Evolutionary conservation across 2,329 filamentous ascomycete species (phyloP), one percentile per base, ranked within the genome.

Genomic region (Penicillium sp.): DNA sequence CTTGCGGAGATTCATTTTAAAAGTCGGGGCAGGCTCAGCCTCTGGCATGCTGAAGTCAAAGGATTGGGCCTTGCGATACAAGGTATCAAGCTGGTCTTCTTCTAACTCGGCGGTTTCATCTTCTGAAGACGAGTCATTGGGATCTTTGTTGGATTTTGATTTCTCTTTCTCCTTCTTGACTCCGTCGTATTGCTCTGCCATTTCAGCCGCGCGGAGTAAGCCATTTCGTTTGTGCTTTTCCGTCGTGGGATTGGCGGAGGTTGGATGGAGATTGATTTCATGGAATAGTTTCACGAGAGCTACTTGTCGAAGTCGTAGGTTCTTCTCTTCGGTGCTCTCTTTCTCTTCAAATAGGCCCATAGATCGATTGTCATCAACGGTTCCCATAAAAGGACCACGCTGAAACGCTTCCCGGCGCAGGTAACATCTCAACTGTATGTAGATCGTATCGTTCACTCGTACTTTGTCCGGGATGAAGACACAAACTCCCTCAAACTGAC

Each of bases 11-110:
- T 88, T 84, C 88, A 99, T 89, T 6, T 85, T 84, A 76, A 99
- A 99, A 0, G 88, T 92, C 9, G 89, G 84, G 6, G 91, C 88
- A 10, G 95, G 94, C 69, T 97, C 90, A 10, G 92, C 89, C 75
- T 92, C 89, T 1, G 93, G 93, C 0, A 93, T 97, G 73, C 88
- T 87, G 73, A 99, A 98, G 75, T 99, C 95, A 71, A 98, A 98
- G 0, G 92, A 93, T 73, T 99, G 95, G 0, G 95, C 95, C 74
- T 99, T 99, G 72, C 90, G 92, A 78, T 99, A 99, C 1, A 99
- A 80, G 0, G 91, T 88, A 75, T 99, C 95, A 3, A 99, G 88
- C 74, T 99, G 95, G 70, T 96, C 93, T 76, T 98, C 92, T 73
- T 98, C 93, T 0, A 99, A 84, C 77, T 98, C 93, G 70, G 93